These are phyloP conservation scores for Afroboletus lepidellus DNA, from an alignment of 1,284 basidiomycete genomes.

Conservation along the genomic window DNA sequence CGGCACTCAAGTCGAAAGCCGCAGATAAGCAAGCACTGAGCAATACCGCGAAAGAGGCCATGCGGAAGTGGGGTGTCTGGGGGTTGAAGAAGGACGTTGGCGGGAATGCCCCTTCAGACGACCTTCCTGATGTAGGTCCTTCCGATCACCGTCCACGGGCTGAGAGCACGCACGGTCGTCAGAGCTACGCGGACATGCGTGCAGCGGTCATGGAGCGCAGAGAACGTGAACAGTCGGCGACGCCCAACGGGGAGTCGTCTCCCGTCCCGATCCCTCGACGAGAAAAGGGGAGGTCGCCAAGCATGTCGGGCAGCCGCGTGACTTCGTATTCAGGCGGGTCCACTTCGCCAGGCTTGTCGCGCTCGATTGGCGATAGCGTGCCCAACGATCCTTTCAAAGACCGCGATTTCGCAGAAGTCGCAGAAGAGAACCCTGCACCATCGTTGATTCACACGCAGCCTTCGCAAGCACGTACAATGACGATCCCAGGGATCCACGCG, in stretches of 20 bases:
- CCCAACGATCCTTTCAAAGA: constrained; percentile 27
- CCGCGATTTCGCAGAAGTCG: constrained; percentile 29
- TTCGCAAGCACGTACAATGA: constrained; percentile 68
- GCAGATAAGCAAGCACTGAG: constrained; percentile 81
- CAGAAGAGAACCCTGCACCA: constrained; percentile 23
- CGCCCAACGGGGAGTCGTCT: constrained; percentile 19
- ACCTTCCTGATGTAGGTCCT: constrained; percentile 44
- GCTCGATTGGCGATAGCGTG: constrained; percentile 29
- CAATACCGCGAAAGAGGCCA: constrained; percentile 78
- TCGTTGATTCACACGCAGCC: constrained; percentile 71
- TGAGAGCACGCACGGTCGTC: constrained; percentile 41
- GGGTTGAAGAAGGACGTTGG: constrained; percentile 54
- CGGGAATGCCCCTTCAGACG: constrained; percentile 36
- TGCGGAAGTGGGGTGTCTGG: constrained; percentile 89
- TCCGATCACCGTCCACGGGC: constrained; percentile 38
- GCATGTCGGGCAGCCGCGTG: constrained; percentile 28
- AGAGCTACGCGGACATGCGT: constrained; percentile 69
- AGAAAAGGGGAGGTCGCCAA: constrained; percentile 30
- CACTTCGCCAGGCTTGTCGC: constrained; percentile 32
- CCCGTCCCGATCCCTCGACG: constrained; percentile 37
- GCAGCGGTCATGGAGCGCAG: constrained; percentile 65
- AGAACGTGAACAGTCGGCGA: constrained; percentile 43
- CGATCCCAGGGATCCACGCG: constrained; percentile 76
- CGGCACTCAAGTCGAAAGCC: constrained; percentile 72
- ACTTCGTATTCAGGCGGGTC: constrained; percentile 24